These are phyloP conservation scores for Thelonectria discophora DNA, from an alignment of 2,329 filamentous ascomycete species.

Conservation along the genomic window DNA sequence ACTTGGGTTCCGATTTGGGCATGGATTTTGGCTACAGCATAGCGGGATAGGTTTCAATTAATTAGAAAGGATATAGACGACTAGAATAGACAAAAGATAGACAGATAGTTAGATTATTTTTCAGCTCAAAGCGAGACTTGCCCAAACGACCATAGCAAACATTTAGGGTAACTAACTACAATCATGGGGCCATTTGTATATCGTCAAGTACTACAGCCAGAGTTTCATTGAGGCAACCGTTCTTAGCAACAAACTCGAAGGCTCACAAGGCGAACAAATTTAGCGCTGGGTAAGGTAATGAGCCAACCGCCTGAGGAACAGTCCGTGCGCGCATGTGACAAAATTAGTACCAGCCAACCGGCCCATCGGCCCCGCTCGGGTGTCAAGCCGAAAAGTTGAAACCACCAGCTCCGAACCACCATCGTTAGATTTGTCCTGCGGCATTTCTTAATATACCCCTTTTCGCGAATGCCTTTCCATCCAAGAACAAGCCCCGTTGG, in stretches of 20 bases:
- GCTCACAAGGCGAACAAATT: neutral
- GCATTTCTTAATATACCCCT: neutral
- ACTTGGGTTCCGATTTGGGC: neutral
- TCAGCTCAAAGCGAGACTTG: neutral
- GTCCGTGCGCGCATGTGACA: neutral
- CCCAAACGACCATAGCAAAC: too few relatives aligned
- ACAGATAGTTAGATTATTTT: neutral
- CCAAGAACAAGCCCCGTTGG: conserved; percentile 26
- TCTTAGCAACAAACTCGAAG: neutral
- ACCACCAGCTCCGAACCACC: too few relatives aligned
- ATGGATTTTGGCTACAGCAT: neutral
- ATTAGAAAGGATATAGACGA: neutral
- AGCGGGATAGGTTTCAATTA: neutral
- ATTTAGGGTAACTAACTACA: too few relatives aligned
- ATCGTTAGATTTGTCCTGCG: neutral
- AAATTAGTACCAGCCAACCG: neutral
- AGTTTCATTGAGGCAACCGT: neutral
- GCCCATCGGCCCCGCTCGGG: too few relatives aligned
- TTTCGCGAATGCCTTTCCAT: neutral
- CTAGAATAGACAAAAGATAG: neutral
- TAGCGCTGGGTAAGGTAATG: conserved; percentile 12
- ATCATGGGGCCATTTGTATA: too few relatives aligned
- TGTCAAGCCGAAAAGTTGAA: too few relatives aligned
- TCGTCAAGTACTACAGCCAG: too few relatives aligned
- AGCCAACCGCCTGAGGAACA: neutral